Conservation (phyloP, 179 eudicot genomes). For the Vitellaria paradoxa region DNA sequence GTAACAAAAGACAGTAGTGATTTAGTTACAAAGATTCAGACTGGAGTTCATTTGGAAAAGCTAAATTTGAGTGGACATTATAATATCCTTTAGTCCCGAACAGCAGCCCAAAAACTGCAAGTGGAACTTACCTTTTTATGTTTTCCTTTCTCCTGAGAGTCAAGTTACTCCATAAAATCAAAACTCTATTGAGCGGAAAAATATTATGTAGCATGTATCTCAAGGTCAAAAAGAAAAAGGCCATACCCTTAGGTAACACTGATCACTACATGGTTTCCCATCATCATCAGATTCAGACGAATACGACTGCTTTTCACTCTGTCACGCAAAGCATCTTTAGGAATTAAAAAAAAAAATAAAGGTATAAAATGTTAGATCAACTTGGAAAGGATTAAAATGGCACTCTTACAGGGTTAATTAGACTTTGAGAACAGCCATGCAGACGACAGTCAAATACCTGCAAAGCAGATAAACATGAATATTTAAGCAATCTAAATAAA, state of each 20-base stretch:
- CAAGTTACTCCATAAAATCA: neutral
- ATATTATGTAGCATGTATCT: neutral
- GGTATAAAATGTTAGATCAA: neutral
- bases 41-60: neutral
- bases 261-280: conserved; percentile 74
- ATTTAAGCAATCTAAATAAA: neutral
- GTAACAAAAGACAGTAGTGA: neutral
- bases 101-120: neutral
- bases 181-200: neutral
- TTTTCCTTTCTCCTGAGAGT: neutral
- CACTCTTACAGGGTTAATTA: conserved; percentile 60
- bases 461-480: conserved; percentile 9
- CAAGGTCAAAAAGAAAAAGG: conserved; percentile 10
- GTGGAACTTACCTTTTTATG: neutral
- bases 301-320: conserved; percentile 62
- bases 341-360: conserved; percentile 12
- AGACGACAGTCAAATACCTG: conserved; percentile 96
- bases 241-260: conserved; percentile 81
- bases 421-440: conserved; percentile 84
- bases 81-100: neutral
- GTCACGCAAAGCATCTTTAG: conserved; percentile 25
- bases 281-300: conserved; percentile 58
- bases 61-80: neutral
- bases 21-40: conserved; percentile 2
- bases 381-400: conserved; percentile 1